Conservation (phyloP, 2,329 filamentous ascomycete genomes). For the Rhytidhysteron rufulum region DNA sequence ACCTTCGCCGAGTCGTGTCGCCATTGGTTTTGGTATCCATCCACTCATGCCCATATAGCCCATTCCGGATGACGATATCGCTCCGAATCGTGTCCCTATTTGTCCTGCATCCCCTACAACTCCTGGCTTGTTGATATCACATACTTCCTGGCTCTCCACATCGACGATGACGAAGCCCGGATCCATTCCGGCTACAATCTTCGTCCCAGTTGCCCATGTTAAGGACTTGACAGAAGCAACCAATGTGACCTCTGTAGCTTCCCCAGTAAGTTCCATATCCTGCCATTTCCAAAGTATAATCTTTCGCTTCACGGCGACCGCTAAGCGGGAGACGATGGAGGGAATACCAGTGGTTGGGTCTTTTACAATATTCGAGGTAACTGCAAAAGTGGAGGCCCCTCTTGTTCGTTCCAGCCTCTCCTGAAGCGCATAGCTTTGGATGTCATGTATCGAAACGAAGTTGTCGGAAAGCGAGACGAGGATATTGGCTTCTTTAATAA, state of each 20-base stretch:
- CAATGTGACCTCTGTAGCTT: slow-evolving; percentile 73
- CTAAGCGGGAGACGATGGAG: slow-evolving; percentile 85
- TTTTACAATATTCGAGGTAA: slow-evolving; percentile 93
- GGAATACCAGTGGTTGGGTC: slow-evolving; percentile 83
- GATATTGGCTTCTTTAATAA: slow-evolving; percentile 91
- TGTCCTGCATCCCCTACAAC: slow-evolving; percentile 62
- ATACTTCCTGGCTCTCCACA: slow-evolving; percentile 67
- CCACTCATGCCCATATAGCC: slow-evolving; percentile 94
- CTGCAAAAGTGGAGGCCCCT: slow-evolving; percentile 84
- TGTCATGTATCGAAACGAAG: slow-evolving; percentile 83
- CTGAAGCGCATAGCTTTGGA: slow-evolving; percentile 77
- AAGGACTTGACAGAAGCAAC: slow-evolving; percentile 81
- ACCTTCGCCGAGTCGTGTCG: slow-evolving; percentile 74
- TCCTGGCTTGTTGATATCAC: slow-evolving; percentile 76
- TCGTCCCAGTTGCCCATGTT: slow-evolving; percentile 86
- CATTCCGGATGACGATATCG: slow-evolving; percentile 82
- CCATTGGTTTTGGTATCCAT: slow-evolving; percentile 86
- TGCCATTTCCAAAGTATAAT: slow-evolving; percentile 93
- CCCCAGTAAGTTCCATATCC: slow-evolving; percentile 77
- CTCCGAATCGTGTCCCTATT: slow-evolving; percentile 73
- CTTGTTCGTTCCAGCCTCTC: slow-evolving; percentile 79
- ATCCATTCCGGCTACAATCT: slow-evolving; percentile 85
- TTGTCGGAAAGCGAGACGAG: slow-evolving; percentile 89
- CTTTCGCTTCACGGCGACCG: slow-evolving; percentile 88
- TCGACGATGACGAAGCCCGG: slow-evolving; percentile 88